phyloP scores from a whole-genome alignment of 176 grass and related monocot species.

The Oryza punctata region DNA sequence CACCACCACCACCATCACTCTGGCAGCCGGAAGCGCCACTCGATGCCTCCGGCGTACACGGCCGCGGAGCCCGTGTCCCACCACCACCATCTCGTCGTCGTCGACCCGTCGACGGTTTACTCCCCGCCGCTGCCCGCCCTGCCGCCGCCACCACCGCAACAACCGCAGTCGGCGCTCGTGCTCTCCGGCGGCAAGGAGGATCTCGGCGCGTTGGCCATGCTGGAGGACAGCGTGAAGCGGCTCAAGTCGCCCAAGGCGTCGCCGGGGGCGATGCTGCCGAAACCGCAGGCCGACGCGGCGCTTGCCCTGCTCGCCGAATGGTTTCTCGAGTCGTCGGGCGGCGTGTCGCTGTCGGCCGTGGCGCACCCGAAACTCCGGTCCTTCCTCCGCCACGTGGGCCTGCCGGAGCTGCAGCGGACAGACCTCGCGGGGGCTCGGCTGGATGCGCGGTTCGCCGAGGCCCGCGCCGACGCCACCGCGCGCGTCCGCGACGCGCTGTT shows the following conservation, averaged over 20 bases:
- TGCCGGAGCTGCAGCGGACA: constrained; percentile 49
- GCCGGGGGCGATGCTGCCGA: constrained; percentile 58
- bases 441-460: constrained; percentile 57
- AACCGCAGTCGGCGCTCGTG: constrained; percentile 33
- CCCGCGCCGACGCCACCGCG: constrained; percentile 55
- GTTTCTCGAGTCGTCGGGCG: constrained; percentile 73
- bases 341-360: constrained; percentile 56
- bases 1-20: constrained; percentile 29
- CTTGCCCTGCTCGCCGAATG: constrained; percentile 69
- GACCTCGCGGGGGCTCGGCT: constrained; percentile 61
- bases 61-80: constrained; percentile 36
- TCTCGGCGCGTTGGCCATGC: constrained; percentile 62
- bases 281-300: constrained; percentile 68
- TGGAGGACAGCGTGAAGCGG: constrained; percentile 80
- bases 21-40: constrained; percentile 53
- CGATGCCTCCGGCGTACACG: constrained; percentile 40
- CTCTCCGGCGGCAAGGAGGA: constrained; percentile 79
- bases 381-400: constrained; percentile 72
- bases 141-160: constrained; percentile 23
- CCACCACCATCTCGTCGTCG: constrained; percentile 46
- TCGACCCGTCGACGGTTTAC: constrained; percentile 59
- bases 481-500: constrained; percentile 82
- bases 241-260: constrained; percentile 72
- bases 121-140: constrained; percentile 26
- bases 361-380: constrained; percentile 74